Conservation (phyloP, 1,284 basidiomycete species). For the Fomitopsis palustris region DNA sequence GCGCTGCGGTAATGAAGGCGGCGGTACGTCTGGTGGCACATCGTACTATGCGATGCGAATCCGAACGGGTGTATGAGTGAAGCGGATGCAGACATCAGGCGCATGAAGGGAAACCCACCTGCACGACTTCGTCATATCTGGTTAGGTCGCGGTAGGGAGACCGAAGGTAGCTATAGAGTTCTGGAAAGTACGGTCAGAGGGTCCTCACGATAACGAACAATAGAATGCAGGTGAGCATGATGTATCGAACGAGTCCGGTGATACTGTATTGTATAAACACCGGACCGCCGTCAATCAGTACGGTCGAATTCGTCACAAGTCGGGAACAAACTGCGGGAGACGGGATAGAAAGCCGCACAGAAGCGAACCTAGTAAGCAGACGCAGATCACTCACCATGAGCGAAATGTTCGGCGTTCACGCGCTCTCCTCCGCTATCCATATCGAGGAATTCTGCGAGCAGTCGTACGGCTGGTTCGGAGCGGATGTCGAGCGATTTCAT, state of each 20-base stretch:
- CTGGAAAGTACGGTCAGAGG: constrained; percentile 35
- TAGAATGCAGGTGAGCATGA: not conserved
- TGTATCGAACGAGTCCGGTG: not conserved
- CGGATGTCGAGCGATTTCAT: constrained; percentile 88
- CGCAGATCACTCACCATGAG: constrained; percentile 59
- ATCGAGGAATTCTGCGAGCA: constrained; percentile 83
- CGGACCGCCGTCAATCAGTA: not conserved
- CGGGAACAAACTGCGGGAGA: not conserved
- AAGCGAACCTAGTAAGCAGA: not conserved
- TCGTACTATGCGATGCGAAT: constrained; percentile 48
- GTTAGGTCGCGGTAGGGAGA: constrained; percentile 81
- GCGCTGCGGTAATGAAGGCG: constrained; percentile 28
- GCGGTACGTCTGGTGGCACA: constrained; percentile 33
- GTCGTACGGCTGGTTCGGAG: constrained; percentile 77
- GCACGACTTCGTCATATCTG: constrained; percentile 76
- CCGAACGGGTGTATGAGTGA: constrained; percentile 5
- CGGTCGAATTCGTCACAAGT: not conserved
- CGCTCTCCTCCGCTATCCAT: constrained; percentile 59
- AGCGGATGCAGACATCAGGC: not conserved
- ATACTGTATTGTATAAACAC: not conserved
- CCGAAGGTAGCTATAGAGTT: constrained; percentile 81
- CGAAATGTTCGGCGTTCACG: constrained; percentile 83
- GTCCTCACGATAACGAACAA: not conserved
- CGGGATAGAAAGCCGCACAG: not conserved
- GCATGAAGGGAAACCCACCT: constrained; percentile 45